Conservation (phyloP, 495 filamentous ascomycete species). For the Amorphotheca resinae region DNA sequence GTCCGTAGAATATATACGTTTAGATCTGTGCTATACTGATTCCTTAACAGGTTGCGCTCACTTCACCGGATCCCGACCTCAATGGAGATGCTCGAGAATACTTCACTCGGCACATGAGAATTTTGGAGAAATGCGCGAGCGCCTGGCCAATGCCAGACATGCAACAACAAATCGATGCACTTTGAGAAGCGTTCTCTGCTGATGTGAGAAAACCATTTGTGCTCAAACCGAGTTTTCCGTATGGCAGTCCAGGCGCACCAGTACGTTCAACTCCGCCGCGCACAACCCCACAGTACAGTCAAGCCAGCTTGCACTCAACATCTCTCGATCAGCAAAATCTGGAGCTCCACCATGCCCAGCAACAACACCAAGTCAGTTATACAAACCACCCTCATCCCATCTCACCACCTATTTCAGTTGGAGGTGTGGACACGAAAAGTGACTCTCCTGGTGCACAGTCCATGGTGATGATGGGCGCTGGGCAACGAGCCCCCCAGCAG, state of each 20-base stretch:
- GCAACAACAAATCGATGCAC: slow-evolving; percentile 77
- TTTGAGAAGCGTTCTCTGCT: slow-evolving; percentile 86
- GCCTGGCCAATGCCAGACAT: slow-evolving; percentile 90
- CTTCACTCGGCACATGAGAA: slow-evolving; percentile 90
- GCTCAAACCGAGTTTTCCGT: slow-evolving; percentile 77
- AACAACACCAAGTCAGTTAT: slow-evolving; percentile 58
- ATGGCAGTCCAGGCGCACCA: slow-evolving; percentile 58
- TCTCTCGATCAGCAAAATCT: slow-evolving; percentile 32
- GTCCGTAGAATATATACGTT: slow-evolving; percentile 39
- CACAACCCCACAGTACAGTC: slow-evolving; percentile 29
- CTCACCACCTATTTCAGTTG: slow-evolving; percentile 69
- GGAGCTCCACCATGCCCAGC: slow-evolving; percentile 30
- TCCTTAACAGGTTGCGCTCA: slow-evolving; percentile 64
- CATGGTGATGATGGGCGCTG: slow-evolving; percentile 60
- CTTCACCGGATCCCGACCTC: slow-evolving; percentile 83
- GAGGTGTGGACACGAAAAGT: slow-evolving; percentile 62
- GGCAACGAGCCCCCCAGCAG: slow-evolving; percentile 33
- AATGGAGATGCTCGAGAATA: slow-evolving; percentile 78
- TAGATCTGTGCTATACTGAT: slow-evolving; percentile 2
- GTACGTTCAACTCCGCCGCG: slow-evolving; percentile 49
- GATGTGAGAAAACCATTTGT: slow-evolving; percentile 79
- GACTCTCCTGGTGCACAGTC: slow-evolving; percentile 71
- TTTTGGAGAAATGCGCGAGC: slow-evolving; percentile 73
- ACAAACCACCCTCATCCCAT: slow-evolving; percentile 66
- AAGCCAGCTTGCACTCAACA: slow-evolving; percentile 23